Percentiles rank a stretch among this genome's conserved stretches.
These are phyloP conservation scores for Planoprotostelium fungivorum DNA, from an alignment of 78 protist species.

Conservation along the genomic window DNA sequence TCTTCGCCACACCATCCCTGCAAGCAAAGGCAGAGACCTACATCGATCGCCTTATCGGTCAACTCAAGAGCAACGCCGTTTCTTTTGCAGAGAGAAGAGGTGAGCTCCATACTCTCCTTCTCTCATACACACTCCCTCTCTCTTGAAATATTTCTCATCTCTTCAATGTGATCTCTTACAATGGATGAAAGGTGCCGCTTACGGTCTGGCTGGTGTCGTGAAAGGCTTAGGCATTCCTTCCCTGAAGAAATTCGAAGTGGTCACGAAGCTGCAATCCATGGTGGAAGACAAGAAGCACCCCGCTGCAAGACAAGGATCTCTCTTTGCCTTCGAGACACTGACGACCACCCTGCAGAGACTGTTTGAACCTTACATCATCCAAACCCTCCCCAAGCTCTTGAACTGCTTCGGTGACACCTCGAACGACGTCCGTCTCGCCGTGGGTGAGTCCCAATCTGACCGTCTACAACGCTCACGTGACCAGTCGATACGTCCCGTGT, in stretches of 20 bases:
- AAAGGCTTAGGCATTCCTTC: slow-evolving; percentile 81
- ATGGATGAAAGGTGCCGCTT: too few relatives aligned
- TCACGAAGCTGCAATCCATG: slow-evolving; percentile 38
- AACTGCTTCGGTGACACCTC: slow-evolving; percentile 74
- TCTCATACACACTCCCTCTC: neutral
- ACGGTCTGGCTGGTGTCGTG: slow-evolving; percentile 86
- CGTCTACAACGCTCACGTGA: slow-evolving; percentile 27
- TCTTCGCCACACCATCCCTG: slow-evolving; percentile 7
- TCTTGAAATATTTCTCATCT: slow-evolving; percentile 3
- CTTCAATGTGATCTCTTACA: too few relatives aligned
- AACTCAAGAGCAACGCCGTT: slow-evolving; percentile 4
- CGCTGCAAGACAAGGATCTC: slow-evolving; percentile 78
- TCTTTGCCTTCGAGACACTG: slow-evolving; percentile 70
- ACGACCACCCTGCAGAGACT: slow-evolving; percentile 69
- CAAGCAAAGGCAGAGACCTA: slow-evolving; percentile 36
- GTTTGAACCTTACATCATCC: slow-evolving; percentile 90
- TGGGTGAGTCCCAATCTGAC: too few relatives aligned
- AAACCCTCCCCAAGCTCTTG: slow-evolving; percentile 75
- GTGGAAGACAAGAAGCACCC: slow-evolving; percentile 52
- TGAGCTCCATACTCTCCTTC: too few relatives aligned
- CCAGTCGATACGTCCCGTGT: slow-evolving; percentile 61
- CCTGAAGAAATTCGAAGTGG: slow-evolving; percentile 54
- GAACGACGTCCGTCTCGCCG: slow-evolving; percentile 68
- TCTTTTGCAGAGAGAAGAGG: slow-evolving; percentile 34
- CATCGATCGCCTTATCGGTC: slow-evolving; percentile 27